Conservation (phyloP, 352 stramenopile genomes). For the Pythium myriotylum region DNA sequence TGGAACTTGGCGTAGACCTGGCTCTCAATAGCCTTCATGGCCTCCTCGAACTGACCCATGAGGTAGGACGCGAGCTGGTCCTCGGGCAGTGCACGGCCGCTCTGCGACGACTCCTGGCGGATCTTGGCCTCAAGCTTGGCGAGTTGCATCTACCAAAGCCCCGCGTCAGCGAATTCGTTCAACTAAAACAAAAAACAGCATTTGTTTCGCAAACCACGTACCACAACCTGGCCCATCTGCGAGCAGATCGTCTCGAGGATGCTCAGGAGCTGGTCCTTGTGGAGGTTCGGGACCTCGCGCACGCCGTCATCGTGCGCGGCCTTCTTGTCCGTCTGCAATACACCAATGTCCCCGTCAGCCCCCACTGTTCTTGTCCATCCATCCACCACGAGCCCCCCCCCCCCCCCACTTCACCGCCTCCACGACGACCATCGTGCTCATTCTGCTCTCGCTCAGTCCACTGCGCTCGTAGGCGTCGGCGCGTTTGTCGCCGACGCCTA, state of each 20-base stretch:
- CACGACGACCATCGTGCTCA: too few relatives aligned
- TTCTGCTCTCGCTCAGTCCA: too few relatives aligned
- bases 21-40: conserved; percentile 89
- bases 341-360: conserved; percentile 1
- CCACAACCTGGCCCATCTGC: conserved; percentile 89
- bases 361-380: too few relatives aligned
- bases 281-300: conserved; percentile 79
- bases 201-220: conserved; percentile 28
- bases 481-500: too few relatives aligned
- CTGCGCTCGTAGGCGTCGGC: too few relatives aligned
- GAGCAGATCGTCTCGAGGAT: conserved; percentile 89
- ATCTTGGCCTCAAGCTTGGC: conserved; percentile 89
- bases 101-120: conserved; percentile 86
- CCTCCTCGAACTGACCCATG: conserved; percentile 90
- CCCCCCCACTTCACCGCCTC: too few relatives aligned
- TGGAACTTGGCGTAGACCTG: conserved; percentile 90
- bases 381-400: too few relatives aligned
- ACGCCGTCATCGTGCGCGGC: conserved; percentile 60
- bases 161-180: too few relatives aligned
- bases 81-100: conserved; percentile 74
- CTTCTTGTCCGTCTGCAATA: conserved; percentile 51
- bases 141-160: conserved; percentile 87
- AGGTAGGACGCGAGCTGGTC: conserved; percentile 87
- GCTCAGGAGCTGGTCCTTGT: conserved; percentile 87
- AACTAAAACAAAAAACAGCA: too few relatives aligned